A percentile compares a stretch with the other conserved stretches of the same genome.
Conservation (phyloP, 257 asterid genomes). For the Forsythia suspensa region DNA sequence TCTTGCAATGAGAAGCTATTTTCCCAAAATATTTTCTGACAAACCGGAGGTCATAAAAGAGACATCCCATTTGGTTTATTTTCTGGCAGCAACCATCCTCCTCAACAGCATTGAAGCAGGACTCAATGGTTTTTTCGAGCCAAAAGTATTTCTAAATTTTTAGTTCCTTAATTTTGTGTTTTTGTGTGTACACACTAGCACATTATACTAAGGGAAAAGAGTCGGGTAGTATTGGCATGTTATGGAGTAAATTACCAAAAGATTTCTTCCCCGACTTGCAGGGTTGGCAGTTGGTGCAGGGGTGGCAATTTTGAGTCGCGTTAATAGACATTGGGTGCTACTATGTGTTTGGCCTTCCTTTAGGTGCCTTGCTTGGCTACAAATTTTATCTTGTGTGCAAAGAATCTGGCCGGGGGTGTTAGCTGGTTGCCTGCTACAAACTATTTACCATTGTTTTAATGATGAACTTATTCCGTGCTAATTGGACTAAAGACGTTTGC, state of each 20-base stretch:
- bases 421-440: constrained; percentile 69
- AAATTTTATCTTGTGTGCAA: constrained; percentile 46
- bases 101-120: constrained; percentile 83
- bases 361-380: constrained; percentile 83
- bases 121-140: constrained; percentile 51
- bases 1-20: constrained; percentile 41
- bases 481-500: constrained; percentile 70
- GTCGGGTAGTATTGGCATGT: background rate
- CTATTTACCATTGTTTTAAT: constrained; percentile 32
- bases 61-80: constrained; percentile 62
- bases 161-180: background rate
- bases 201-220: background rate
- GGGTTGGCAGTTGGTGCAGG: constrained; percentile 95
- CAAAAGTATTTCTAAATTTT: background rate
- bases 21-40: constrained; percentile 57
- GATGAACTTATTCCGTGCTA: constrained; percentile 37
- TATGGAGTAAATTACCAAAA: background rate
- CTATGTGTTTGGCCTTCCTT: constrained; percentile 70
- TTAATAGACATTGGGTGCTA: constrained; percentile 56
- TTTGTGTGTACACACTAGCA: background rate
- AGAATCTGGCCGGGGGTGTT: constrained; percentile 89
- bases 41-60: constrained; percentile 49
- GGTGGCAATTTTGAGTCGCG: constrained; percentile 82
- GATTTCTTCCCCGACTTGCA: constrained; percentile 20
- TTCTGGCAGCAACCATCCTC: constrained; percentile 66